These are phyloP conservation scores for Elsinoe perseae DNA, from an alignment of 2,329 filamentous ascomycete species.

Conservation along the genomic window DNA sequence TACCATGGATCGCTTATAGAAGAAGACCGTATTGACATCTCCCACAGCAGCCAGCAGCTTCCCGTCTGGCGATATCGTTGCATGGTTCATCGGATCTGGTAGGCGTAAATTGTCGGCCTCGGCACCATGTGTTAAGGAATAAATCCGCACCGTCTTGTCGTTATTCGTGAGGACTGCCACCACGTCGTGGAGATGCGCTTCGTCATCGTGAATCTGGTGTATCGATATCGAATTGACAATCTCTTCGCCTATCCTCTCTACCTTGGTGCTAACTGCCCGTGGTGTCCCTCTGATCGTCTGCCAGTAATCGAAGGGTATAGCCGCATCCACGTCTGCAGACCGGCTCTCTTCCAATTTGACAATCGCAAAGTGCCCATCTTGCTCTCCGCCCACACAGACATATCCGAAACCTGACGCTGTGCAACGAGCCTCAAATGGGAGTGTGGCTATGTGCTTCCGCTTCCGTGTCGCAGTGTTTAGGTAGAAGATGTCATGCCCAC, in stretches of 20 bases:
- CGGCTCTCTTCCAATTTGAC: conserved; percentile 52
- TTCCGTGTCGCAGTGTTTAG: conserved; percentile 60
- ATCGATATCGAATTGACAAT: conserved; percentile 62
- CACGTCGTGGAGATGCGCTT: conserved; percentile 39
- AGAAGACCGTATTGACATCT: conserved; percentile 78
- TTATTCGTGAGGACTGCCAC: conserved; percentile 83
- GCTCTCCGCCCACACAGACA: conserved; percentile 78
- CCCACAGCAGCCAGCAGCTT: conserved; percentile 72
- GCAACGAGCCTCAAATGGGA: conserved; percentile 65
- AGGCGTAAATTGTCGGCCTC: conserved; percentile 63
- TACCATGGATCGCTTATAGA: conserved; percentile 54
- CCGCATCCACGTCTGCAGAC: conserved; percentile 47
- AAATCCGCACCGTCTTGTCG: conserved; percentile 79
- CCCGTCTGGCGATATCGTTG: conserved; percentile 86
- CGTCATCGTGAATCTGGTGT: conserved; percentile 51
- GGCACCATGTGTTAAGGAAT: conserved; percentile 62
- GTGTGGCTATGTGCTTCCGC: conserved; percentile 66
- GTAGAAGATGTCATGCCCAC: conserved; percentile 53
- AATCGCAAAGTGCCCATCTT: conserved; percentile 78
- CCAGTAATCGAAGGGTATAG: conserved; percentile 42
- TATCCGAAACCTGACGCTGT: conserved; percentile 79
- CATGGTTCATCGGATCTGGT: conserved; percentile 84
- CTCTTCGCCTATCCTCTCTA: conserved; percentile 53
- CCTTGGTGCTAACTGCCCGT: conserved; percentile 47
- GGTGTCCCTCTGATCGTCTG: conserved; percentile 33